Percentiles rank a stretch among this genome's conserved stretches.
Conservation (phyloP, 495 filamentous ascomycete genomes). For the Neurospora sp. region DNA sequence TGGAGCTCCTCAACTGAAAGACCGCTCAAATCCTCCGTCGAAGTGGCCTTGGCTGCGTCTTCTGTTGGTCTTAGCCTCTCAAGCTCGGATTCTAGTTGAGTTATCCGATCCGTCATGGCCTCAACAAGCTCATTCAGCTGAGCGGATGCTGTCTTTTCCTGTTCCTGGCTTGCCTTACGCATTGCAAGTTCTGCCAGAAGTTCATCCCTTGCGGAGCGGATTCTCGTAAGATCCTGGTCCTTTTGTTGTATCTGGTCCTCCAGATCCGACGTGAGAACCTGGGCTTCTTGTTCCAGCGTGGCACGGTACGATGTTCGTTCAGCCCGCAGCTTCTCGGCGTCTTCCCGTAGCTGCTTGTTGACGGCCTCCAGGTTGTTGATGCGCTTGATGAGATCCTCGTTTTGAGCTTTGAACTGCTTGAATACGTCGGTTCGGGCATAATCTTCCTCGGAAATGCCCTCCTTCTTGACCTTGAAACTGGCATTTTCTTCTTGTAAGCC, state of each 20-base stretch:
- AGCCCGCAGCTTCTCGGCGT: slow-evolving; percentile 70
- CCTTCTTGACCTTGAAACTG: slow-evolving; percentile 41
- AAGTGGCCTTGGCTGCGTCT: slow-evolving; percentile 29
- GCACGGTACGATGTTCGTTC: slow-evolving; percentile 76
- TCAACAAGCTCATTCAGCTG: slow-evolving; percentile 72
- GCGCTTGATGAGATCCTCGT: slow-evolving; percentile 84
- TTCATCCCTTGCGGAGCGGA: slow-evolving; percentile 75
- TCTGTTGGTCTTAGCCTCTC: slow-evolving; percentile 51
- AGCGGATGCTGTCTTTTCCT: slow-evolving; percentile 54
- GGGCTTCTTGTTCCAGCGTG: slow-evolving; percentile 67
- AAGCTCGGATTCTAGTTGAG: slow-evolving; percentile 69
- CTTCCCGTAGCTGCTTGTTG: slow-evolving; percentile 75
- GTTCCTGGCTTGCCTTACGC: slow-evolving; percentile 66
- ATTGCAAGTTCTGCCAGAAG: slow-evolving; percentile 70
- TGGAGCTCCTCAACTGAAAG: slow-evolving; percentile 59
- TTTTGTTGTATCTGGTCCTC: slow-evolving; percentile 71
- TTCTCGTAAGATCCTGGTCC: slow-evolving; percentile 76
- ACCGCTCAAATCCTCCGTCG: slow-evolving; percentile 40
- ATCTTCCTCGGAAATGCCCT: slow-evolving; percentile 79
- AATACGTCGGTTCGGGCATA: slow-evolving; percentile 87
- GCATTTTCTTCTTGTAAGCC: slow-evolving; percentile 70
- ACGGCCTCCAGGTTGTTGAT: slow-evolving; percentile 87
- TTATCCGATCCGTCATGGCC: slow-evolving; percentile 64
- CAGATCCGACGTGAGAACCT: slow-evolving; percentile 56
- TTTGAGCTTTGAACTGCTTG: slow-evolving; percentile 77